These are phyloP conservation scores for Globisporangium paroecandrum DNA, from an alignment of 352 stramenopile genomes.

Conservation along the genomic window DNA sequence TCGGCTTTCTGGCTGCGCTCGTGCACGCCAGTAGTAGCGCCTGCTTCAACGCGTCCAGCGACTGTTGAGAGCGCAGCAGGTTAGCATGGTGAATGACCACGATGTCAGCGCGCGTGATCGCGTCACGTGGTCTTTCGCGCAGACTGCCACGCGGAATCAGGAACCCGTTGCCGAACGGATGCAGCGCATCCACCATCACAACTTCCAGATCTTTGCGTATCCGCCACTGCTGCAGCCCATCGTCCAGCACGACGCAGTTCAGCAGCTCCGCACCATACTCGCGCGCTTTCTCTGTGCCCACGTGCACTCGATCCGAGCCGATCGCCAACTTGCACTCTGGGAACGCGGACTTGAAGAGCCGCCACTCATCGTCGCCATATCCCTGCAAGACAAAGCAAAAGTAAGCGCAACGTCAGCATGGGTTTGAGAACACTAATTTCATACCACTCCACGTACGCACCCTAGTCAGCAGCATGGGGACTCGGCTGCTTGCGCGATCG, in stretches of 20 bases:
- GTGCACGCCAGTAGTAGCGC: conserved; percentile 16
- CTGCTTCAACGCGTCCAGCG: conserved; percentile 18
- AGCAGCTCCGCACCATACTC: conserved; percentile 17
- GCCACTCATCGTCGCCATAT: conserved; percentile 71
- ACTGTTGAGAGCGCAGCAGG: conserved; percentile 19
- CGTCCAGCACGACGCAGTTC: conserved; percentile 55
- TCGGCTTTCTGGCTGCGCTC: conserved; percentile 3
- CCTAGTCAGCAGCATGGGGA: conserved; percentile 51
- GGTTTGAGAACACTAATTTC: neutral
- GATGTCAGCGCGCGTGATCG: conserved; percentile 44
- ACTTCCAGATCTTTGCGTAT: conserved; percentile 62
- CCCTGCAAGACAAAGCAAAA: conserved; percentile 18
- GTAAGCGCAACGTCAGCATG: conserved; percentile 1
- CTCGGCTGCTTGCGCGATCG: neutral
- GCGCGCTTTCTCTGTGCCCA: conserved; percentile 11
- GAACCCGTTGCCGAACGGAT: conserved; percentile 62
- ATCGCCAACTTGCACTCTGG: conserved; percentile 39
- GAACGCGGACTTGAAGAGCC: conserved; percentile 45
- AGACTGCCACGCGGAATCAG: conserved; percentile 56
- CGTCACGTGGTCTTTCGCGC: conserved; percentile 41
- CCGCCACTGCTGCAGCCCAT: conserved; percentile 69
- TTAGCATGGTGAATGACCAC: conserved; percentile 62
- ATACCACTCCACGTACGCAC: conserved; percentile 17
- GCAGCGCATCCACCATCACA: conserved; percentile 66
- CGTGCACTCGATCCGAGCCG: conserved; percentile 33